A percentile compares a stretch with the other conserved stretches of the same genome.
Conservation (phyloP, 306 rosid species). For the Begonia loranthoides region DNA sequence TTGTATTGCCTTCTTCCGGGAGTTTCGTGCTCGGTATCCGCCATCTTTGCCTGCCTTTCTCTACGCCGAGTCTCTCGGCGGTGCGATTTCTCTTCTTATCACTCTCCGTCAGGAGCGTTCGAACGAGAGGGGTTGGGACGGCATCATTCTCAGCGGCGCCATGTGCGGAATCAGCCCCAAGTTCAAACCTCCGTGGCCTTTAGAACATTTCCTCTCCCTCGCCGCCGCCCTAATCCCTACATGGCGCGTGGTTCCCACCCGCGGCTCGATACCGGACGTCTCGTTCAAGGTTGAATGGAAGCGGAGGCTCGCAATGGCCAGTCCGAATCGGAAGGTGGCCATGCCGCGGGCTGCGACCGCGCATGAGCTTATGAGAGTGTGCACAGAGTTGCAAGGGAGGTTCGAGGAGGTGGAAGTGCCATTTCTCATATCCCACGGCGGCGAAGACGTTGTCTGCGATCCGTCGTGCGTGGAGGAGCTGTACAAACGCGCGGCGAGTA, state of each 20-base stretch:
- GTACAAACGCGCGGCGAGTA: conserved; percentile 48
- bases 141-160: conserved; percentile 77
- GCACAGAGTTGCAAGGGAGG: conserved; percentile 70
- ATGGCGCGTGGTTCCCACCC: conserved; percentile 90
- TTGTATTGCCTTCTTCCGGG: conserved; percentile 55
- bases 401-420: conserved; percentile 81
- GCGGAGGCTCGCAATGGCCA: conserved; percentile 65
- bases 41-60: conserved; percentile 56
- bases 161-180: conserved; percentile 91
- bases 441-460: conserved; percentile 68
- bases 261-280: conserved; percentile 63
- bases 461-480: conserved; percentile 69
- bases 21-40: conserved; percentile 44
- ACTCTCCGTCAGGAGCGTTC: conserved; percentile 31
- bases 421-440: conserved; percentile 61
- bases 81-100: conserved; percentile 71
- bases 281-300: conserved; percentile 82
- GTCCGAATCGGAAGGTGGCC: conserved; percentile 46
- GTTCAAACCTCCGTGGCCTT: conserved; percentile 97
- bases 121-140: conserved; percentile 31
- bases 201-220: conserved; percentile 63
- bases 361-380: conserved; percentile 59
- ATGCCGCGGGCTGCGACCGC: conserved; percentile 93
- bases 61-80: conserved; percentile 91
- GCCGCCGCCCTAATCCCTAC: conserved; percentile 66